Conservation (phyloP, 129 eudicot species). For the Smallanthus sonchifolius region DNA sequence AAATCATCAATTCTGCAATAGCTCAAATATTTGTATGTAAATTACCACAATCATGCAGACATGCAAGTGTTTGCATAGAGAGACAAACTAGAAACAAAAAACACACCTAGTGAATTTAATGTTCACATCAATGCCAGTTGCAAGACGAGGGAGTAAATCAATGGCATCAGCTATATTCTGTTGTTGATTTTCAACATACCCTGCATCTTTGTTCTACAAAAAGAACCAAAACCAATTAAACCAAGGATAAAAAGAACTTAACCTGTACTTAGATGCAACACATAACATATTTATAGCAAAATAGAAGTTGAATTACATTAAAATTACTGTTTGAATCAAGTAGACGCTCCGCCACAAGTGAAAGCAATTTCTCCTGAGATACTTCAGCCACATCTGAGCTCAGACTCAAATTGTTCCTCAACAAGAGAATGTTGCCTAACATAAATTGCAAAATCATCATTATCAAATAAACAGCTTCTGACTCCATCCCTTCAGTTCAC, state of each 20-base stretch:
- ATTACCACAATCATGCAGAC: not conserved
- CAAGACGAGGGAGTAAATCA: slow-evolving; percentile 88
- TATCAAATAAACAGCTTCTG: not conserved
- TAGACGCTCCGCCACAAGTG: slow-evolving; percentile 80
- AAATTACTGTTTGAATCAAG: slow-evolving; percentile 78
- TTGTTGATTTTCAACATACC: slow-evolving; percentile 79
- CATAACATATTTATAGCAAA: not conserved
- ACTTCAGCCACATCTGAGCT: slow-evolving; percentile 71
- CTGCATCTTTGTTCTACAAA: slow-evolving; percentile 82
- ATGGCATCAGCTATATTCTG: slow-evolving; percentile 89
- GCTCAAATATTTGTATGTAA: not conserved
- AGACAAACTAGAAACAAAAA: slow-evolving; percentile 10
- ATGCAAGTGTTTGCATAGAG: not conserved
- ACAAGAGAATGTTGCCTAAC: slow-evolving; percentile 71
- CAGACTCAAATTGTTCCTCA: slow-evolving; percentile 73
- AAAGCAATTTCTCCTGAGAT: slow-evolving; percentile 86
- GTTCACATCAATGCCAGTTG: slow-evolving; percentile 95
- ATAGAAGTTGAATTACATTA: slow-evolving; percentile 39
- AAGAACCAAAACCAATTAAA: slow-evolving; percentile 1
- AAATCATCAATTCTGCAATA: slow-evolving; percentile 81
- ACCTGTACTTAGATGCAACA: not conserved
- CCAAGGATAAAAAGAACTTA: not conserved
- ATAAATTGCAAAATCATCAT: slow-evolving; percentile 1
- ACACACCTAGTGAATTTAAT: slow-evolving; percentile 66
- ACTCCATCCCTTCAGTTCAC: not conserved